These are phyloP conservation scores for Trichoderma sp. DNA, from an alignment of 2,329 filamentous ascomycete genomes.

Conservation along the genomic window DNA sequence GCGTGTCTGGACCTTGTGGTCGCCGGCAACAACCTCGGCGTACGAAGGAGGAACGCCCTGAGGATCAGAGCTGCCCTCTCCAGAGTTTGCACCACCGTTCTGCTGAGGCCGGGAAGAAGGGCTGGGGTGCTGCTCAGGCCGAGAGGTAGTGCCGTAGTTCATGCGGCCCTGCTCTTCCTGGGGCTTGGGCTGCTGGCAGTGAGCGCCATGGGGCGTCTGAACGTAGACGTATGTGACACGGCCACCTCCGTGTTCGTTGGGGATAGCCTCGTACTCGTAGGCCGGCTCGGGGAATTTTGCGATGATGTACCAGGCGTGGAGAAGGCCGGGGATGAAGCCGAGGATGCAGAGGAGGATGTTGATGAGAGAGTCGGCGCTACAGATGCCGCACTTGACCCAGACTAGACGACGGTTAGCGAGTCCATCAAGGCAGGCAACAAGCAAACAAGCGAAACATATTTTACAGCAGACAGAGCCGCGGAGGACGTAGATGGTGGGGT, in stretches of 20 bases:
- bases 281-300: constrained; percentile 78
- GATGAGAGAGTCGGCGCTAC: constrained; percentile 88
- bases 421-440: not conserved
- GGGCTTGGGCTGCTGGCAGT: constrained; percentile 37
- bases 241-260: constrained; percentile 48
- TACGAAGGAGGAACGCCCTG: constrained; percentile 73
- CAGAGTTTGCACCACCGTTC: constrained; percentile 38
- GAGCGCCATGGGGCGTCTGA: constrained; percentile 45
- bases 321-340: constrained; percentile 79
- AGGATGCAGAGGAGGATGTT: constrained; percentile 88
- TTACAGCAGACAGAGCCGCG: not conserved
- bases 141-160: constrained; percentile 48
- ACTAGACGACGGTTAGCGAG: constrained; percentile 54
- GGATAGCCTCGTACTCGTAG: constrained; percentile 67
- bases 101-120: constrained; percentile 30
- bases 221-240: constrained; percentile 80
- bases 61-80: constrained; percentile 41
- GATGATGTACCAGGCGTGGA: constrained; percentile 99
- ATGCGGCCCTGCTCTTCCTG: constrained; percentile 32
- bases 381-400: constrained; percentile 95
- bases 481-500: not conserved
- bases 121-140: not conserved
- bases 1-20: constrained; percentile 79
- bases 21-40: constrained; percentile 83
- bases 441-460: not conserved